phyloP scores from a whole-genome alignment of 306 rosid species.

The Senna tora region DNA sequence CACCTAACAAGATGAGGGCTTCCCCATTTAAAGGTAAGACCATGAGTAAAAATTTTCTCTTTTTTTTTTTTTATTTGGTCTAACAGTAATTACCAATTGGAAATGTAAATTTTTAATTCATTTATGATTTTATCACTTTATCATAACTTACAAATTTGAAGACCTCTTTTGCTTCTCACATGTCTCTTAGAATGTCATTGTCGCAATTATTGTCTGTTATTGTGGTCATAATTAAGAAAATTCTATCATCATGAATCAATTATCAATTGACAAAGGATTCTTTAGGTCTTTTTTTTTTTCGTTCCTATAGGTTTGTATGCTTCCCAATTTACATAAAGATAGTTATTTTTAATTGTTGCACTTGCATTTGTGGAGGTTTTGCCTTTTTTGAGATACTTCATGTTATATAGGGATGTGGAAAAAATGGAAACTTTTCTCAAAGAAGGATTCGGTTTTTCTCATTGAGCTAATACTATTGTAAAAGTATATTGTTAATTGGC shows the following conservation, averaged over 20 bases:
- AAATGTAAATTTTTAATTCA: slow-evolving; percentile 59
- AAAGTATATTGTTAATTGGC: slow-evolving; percentile 26
- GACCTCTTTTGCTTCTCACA: slow-evolving; percentile 16
- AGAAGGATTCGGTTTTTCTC: slow-evolving; percentile 95
- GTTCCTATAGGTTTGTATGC: slow-evolving; percentile 77
- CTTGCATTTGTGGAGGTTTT: background rate
- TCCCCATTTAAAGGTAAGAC: too few relatives aligned
- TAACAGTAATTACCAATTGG: slow-evolving; percentile 96
- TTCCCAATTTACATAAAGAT: slow-evolving; percentile 6
- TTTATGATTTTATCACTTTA: too few relatives aligned
- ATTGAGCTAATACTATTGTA: slow-evolving; percentile 85
- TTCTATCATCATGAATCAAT: slow-evolving; percentile 96
- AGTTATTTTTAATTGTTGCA: background rate
- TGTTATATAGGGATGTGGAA: slow-evolving; percentile 74
- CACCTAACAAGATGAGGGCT: too few relatives aligned
- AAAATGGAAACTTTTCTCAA: slow-evolving; percentile 96
- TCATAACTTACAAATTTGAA: too few relatives aligned
- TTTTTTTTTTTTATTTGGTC: too few relatives aligned
- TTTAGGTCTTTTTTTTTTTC: slow-evolving; percentile 90
- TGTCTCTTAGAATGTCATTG: slow-evolving; percentile 79
- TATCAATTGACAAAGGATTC: slow-evolving; percentile 90
- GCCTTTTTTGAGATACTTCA: slow-evolving; percentile 11
- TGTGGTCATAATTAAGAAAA: slow-evolving; percentile 97
- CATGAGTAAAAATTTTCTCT: too few relatives aligned
- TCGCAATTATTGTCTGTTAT: slow-evolving; percentile 89